Conservation (phyloP, 2,329 filamentous ascomycete genomes). For the Neospermospora avenae region DNA sequence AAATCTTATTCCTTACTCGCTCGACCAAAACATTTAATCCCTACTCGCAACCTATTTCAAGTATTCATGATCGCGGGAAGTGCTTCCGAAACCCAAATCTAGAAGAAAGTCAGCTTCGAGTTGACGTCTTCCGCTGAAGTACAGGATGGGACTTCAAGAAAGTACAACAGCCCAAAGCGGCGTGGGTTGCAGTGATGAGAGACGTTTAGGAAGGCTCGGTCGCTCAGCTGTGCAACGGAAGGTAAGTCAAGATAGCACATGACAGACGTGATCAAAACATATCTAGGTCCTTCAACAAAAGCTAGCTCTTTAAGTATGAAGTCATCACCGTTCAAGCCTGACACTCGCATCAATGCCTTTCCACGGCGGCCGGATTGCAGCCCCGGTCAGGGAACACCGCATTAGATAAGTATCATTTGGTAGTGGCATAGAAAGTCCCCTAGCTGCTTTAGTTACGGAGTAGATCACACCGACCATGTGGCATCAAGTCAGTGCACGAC, state of each 20-base stretch:
- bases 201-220: neutral
- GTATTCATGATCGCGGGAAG: neutral
- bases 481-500: neutral
- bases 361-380: neutral
- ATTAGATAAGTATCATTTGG: constrained; percentile 5
- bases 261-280: neutral
- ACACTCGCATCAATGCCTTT: neutral
- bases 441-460: neutral
- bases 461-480: neutral
- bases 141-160: neutral
- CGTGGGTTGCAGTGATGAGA: neutral
- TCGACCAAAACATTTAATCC: neutral
- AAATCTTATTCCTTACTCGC: too few species aligned
- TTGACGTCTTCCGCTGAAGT: neutral
- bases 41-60: neutral
- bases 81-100: neutral
- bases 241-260: neutral
- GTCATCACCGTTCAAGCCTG: neutral
- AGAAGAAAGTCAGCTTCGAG: neutral
- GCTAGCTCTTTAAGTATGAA: neutral
- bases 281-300: neutral
- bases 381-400: neutral
- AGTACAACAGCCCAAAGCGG: neutral
- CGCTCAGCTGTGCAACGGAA: neutral
- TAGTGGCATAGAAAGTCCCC: constrained; percentile 5